A percentile compares a stretch with the other conserved stretches of the same genome.
Evolutionary conservation across 306 rosid species (phyloP).

Genomic region (Vicia villosa): DNA sequence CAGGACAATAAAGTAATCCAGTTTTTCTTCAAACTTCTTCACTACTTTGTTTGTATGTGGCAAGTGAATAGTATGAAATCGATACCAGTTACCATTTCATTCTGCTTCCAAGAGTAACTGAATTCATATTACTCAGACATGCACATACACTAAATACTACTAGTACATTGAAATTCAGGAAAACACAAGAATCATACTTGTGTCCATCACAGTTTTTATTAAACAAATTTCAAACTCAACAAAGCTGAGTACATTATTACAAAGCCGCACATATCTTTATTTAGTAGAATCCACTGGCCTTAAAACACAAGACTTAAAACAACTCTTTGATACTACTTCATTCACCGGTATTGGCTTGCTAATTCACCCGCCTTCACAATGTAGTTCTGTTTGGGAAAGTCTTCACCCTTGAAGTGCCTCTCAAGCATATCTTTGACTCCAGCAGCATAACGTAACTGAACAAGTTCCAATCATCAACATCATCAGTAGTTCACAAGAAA

Average conservation of each 20-base stretch:
- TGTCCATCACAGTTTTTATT: constrained; percentile 24
- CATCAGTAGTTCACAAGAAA: constrained; percentile 12
- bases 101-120: neutral
- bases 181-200: constrained; percentile 5
- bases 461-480: constrained; percentile 12
- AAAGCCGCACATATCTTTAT: constrained; percentile 24
- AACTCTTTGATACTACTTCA: neutral
- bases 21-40: neutral
- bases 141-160: neutral
- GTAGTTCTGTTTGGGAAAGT: constrained; percentile 86
- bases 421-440: constrained; percentile 95
- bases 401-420: constrained; percentile 88
- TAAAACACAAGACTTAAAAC: constrained; percentile 19
- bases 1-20: neutral
- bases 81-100: no score
- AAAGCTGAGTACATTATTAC: constrained; percentile 9
- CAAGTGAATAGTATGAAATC: neutral
- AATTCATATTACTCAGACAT: neutral
- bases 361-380: constrained; percentile 89
- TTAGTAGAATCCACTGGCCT: constrained; percentile 18
- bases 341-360: constrained; percentile 85
- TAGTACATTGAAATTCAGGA: constrained; percentile 6
- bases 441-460: constrained; percentile 86
- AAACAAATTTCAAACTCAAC: constrained; percentile 17
- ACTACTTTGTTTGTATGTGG: neutral